Conservation (phyloP, 1,284 basidiomycete genomes). For the Cutaneotrichosporon cutaneum region DNA sequence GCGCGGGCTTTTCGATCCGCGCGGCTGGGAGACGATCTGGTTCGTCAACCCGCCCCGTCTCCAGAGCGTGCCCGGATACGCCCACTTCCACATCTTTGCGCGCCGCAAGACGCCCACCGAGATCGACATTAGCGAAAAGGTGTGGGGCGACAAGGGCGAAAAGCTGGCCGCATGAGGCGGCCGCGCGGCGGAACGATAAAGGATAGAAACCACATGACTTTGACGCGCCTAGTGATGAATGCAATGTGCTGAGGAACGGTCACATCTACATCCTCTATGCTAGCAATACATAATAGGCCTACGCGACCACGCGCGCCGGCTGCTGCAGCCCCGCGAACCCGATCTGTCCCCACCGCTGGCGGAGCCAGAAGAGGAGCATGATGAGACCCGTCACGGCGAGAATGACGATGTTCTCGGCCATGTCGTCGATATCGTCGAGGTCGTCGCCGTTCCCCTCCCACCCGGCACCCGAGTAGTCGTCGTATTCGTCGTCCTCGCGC, state of each 20-base stretch:
- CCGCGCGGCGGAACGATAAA: background rate
- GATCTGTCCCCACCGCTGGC: slow-evolving; percentile 12
- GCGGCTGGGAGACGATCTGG: slow-evolving; percentile 53
- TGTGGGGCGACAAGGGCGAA: background rate
- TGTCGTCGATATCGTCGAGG: slow-evolving; percentile 30
- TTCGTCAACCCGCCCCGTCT: slow-evolving; percentile 43
- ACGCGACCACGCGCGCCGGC: background rate
- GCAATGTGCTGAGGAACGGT: background rate
- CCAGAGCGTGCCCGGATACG: slow-evolving; percentile 48
- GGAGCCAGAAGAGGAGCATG: slow-evolving; percentile 23
- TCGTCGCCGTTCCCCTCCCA: slow-evolving; percentile 22
- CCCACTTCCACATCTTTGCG: slow-evolving; percentile 53
- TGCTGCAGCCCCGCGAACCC: background rate
- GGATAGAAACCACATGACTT: background rate
- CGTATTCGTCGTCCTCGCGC: slow-evolving; percentile 19
- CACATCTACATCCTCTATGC: background rate
- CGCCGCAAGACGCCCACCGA: slow-evolving; percentile 48
- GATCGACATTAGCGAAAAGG: slow-evolving; percentile 36
- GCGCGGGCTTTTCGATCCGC: slow-evolving; percentile 43
- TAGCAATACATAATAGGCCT: slow-evolving; percentile 2
- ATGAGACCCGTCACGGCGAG: slow-evolving; percentile 17
- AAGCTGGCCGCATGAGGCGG: background rate
- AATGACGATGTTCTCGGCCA: slow-evolving; percentile 16
- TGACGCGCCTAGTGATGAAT: background rate
- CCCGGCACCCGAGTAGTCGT: slow-evolving; percentile 26